These are phyloP conservation scores for Trichoderma sp. DNA, from an alignment of 2,329 filamentous ascomycete species.

Conservation along the genomic window DNA sequence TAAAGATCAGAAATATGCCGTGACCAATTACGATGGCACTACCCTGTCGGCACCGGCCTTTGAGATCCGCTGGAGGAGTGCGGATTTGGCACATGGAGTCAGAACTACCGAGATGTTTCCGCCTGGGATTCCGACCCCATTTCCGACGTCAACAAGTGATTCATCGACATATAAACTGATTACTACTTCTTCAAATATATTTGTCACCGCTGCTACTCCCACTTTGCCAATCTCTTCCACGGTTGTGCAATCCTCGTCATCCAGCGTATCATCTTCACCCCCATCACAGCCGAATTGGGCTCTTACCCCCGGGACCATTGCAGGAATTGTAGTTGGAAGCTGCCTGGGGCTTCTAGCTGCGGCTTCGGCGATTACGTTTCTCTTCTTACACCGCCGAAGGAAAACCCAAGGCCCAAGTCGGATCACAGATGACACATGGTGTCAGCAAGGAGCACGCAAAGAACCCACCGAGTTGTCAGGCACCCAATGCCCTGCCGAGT, in stretches of 20 bases:
- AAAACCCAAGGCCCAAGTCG: not conserved
- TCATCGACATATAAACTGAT: not conserved
- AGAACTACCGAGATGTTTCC: not conserved
- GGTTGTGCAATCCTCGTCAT: not conserved
- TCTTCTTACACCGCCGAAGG: conserved; percentile 1
- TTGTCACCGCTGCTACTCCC: not conserved
- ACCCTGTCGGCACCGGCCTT: conserved; percentile 31
- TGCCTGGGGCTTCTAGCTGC: conserved; percentile 11
- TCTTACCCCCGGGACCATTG: conserved; percentile 18
- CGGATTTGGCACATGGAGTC: conserved; percentile 20
- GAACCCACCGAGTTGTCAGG: not conserved
- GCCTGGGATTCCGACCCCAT: not conserved
- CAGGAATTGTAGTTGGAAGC: conserved; percentile 22
- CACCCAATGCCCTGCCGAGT: conserved; percentile 9
- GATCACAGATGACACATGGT: conserved; percentile 15
- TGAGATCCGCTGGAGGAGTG: conserved; percentile 30
- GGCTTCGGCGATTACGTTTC: not conserved
- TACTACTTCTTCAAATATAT: not conserved
- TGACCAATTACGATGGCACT: conserved; percentile 23
- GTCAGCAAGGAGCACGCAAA: not conserved
- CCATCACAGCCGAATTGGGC: not conserved
- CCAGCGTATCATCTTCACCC: not conserved
- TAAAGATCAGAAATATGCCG: conserved; percentile 26
- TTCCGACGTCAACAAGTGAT: not conserved
- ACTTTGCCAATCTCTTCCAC: not conserved